Base-by-base conservation (phyloP, 2,329 filamentous ascomycete genomes). In the Didymellaceae sp. region DNA sequence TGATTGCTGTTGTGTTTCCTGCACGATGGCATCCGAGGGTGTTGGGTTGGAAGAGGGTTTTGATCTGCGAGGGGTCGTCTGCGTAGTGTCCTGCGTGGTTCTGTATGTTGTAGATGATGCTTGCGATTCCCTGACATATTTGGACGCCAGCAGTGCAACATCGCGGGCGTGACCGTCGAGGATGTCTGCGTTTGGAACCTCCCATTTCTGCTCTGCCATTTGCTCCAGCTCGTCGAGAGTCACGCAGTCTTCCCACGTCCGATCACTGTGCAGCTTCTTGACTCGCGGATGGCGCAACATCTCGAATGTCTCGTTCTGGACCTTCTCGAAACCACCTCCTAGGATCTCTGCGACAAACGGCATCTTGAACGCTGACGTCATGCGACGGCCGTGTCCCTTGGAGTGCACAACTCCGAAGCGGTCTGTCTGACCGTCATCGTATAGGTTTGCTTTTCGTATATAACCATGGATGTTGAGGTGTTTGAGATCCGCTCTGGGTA, bases 341-440 rank as follows among this genome's bases (percentile, higher is more conserved):
- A 89, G 80, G 52, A 96, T 77, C 60, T 96, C 92, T 47, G 91
- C 89, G 0, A 96, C 84, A 16, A 90, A 82, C 0, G 91, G 91
- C 0, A 79, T 77, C 6, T 79, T 81, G 68, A 96, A 96, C 1
- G 86, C 72, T 1, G 79, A 73, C 0, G 78, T 76, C 61, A 78
- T 75, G 16, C 62, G 63, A 11, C 53, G 59, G 26, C 45, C 55
- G 26, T 57, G 54, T 5, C 57, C 44, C 18, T 53, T 59, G 5
- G 59, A 52, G 17, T 62, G 46, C 16, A 63, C 43, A 13, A 70
- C 50, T 11, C 65, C 55, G 41, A 72, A 67, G 6, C 52, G 42
- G 24, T 59, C 44, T n/a, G 55, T 59, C 2, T 55, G 52, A 1
- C 63, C 54, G 18, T 64, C 56, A 4, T 61, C 59, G 6, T 32